Conservation (phyloP, 192 early-diverging fungal genomes). For the Coemansia aciculifera region DNA sequence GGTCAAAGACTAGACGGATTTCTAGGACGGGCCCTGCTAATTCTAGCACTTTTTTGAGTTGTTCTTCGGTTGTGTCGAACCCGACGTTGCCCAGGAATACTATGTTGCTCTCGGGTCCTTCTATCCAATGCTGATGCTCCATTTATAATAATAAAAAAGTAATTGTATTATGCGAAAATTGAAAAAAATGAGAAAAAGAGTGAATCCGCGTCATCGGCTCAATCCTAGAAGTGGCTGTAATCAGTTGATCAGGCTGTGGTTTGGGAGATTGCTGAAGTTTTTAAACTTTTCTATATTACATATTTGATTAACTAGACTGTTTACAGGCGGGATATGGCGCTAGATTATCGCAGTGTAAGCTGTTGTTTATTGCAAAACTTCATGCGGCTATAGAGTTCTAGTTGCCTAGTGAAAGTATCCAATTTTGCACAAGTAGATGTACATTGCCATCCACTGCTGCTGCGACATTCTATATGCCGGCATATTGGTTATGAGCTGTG, state of each 20-base stretch:
- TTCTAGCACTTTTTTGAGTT: conserved; percentile 88
- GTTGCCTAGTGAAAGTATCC: neutral
- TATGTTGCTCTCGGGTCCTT: conserved; percentile 36
- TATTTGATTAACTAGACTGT: neutral
- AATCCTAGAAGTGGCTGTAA: neutral
- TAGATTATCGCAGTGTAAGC: neutral
- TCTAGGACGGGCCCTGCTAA: conserved; percentile 85
- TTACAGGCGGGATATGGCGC: neutral
- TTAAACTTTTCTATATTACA: neutral
- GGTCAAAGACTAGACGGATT: conserved; percentile 89
- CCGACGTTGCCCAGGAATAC: conserved; percentile 77
- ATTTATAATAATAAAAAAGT: conserved; percentile 12
- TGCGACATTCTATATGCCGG: conserved; percentile 7
- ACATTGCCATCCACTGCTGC: conserved; percentile 10
- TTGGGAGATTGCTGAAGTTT: neutral
- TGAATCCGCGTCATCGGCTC: neutral
- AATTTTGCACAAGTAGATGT: conserved; percentile 1
- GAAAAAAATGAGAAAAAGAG: neutral
- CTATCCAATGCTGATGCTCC: conserved; percentile 32
- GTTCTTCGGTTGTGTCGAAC: conserved; percentile 90
- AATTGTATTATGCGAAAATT: neutral
- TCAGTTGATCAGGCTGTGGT: neutral
- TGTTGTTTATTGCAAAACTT: neutral
- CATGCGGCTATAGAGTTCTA: neutral
- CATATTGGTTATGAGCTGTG: conserved; percentile 5